Base-by-base conservation (phyloP, 441 rosid species). In the Brassica balearica region DNA sequence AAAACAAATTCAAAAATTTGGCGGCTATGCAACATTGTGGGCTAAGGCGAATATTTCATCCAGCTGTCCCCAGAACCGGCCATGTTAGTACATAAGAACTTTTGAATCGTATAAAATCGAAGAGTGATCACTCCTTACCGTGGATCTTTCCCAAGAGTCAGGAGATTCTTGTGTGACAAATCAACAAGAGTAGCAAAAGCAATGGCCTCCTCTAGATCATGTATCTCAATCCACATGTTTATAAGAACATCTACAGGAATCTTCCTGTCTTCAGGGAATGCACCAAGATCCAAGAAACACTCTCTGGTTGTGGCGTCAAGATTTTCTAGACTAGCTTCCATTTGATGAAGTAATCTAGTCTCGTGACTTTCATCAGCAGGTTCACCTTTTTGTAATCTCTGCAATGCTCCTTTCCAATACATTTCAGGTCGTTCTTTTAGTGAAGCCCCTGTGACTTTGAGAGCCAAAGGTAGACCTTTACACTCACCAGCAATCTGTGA, bases 401-500 rank as follows among this genome's bases (percentile, higher is more conserved):
- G 5, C 62, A 58, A 58, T 19, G 62, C 62, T 5, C 62, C 62
- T 2, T 58, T 3, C 62, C 62, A 58, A 58, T 58, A 58, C 12
- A 8, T 19, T 19, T 58, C 62, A 2, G 25, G 25, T 19, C 25
- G 11, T 2, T 58, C 25, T 58, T 58, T 58, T 8, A 58, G n/a
- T 58, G 62, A 58, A 19, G 62, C 62, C 5, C 62, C 62, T 8
- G 62, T 58, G 22, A 58, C 62, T 58, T 58, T 58, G 27, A 58
- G 62, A 58, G 62, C 62, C 27, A 58, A 58, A 19, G 62, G 62
- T 58, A 58, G 62, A 58, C 62, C 62, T 58, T 58, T 58, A 58
- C 62, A 58, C 62, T 58, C 62, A 58, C 27, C 62, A 58, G 62
- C 12, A 58, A 58, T 27, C 62, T 58, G 27, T 19, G 27, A 58